These are phyloP conservation scores for Didymella pinodella DNA, from an alignment of 2,329 filamentous ascomycete genomes.

Conservation along the genomic window DNA sequence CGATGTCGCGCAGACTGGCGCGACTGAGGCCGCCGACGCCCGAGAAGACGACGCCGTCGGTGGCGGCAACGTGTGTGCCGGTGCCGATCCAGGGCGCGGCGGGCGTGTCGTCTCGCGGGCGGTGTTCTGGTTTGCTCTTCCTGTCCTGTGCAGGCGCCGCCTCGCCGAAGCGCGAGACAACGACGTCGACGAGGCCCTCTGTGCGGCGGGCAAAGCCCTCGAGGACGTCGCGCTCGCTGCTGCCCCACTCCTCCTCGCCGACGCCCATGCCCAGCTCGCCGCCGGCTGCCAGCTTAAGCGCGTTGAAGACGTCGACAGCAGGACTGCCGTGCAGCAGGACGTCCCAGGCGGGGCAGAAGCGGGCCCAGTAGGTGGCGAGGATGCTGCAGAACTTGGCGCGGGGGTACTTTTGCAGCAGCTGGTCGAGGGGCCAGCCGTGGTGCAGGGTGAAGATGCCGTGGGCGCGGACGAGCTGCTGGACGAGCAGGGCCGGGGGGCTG, in stretches of 20 bases:
- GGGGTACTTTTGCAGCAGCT: slow-evolving; percentile 70
- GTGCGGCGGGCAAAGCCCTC: slow-evolving; percentile 84
- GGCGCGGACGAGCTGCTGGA: slow-evolving; percentile 82
- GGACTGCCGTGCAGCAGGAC: slow-evolving; percentile 91
- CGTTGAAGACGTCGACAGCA: slow-evolving; percentile 77
- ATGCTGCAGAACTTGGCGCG: slow-evolving; percentile 74
- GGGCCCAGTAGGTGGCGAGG: slow-evolving; percentile 82
- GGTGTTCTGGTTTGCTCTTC: slow-evolving; percentile 40
- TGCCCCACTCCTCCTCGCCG: slow-evolving; percentile 93
- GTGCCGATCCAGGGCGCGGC: slow-evolving; percentile 75
- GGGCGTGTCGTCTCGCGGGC: slow-evolving; percentile 27
- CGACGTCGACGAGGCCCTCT: slow-evolving; percentile 84
- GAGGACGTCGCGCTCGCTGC: slow-evolving; percentile 89
- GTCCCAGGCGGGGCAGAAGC: slow-evolving; percentile 75
- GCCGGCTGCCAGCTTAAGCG: slow-evolving; percentile 85
- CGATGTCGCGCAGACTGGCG: slow-evolving; percentile 74
- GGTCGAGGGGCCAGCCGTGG: slow-evolving; percentile 77
- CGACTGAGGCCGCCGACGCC: slow-evolving; percentile 77
- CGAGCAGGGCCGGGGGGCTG: slow-evolving; percentile 78
- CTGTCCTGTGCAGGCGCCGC: slow-evolving; percentile 45
- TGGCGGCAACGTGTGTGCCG: slow-evolving; percentile 70
- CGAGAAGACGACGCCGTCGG: slow-evolving; percentile 87
- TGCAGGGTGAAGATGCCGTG: slow-evolving; percentile 87
- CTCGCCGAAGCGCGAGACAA: slow-evolving; percentile 86
- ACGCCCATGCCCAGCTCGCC: slow-evolving; percentile 94